Evolutionary conservation across 2,329 filamentous ascomycete genomes (phyloP), one percentile per base, ranked within the genome.

Genomic region (Phaeosphaeriaceae sp.): DNA sequence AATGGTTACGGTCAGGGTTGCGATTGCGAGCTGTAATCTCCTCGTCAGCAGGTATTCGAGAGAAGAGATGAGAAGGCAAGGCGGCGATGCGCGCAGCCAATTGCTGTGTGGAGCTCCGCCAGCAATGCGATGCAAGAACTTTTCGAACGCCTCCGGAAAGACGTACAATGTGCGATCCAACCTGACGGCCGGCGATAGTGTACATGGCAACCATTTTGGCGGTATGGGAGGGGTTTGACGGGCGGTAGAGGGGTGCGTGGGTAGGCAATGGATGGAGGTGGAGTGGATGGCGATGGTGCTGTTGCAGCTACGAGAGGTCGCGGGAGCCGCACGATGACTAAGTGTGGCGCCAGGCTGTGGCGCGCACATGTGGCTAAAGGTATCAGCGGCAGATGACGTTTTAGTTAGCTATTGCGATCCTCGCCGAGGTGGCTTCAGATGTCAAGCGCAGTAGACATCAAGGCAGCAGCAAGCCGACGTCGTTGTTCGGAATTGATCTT

Each of bases 11-110:
- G 67, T 67, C 58, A 78, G 76, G 56, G 84, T 84, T 59, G 81
- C 83, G 73, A 89, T 88, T 61, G 87, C 80, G 72, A 89, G 86
- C 87, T 89, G 52, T 25, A 24, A 55, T 24, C 21, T 7, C 40
- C 45, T 7, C 24, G 25, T 48, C n/a, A n/a, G n/a, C n/a, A n/a
- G n/a, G n/a, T n/a, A n/a, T n/a, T n/a, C n/a, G n/a, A n/a, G n/a
- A n/a, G n/a, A n/a, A n/a, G n/a, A n/a, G n/a, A n/a, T n/a, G n/a
- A n/a, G n/a, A n/a, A n/a, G n/a, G n/a, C n/a, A n/a, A n/a, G n/a
- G n/a, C n/a, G n/a, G n/a, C n/a, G n/a, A n/a, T n/a, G n/a, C n/a
- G n/a, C n/a, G n/a, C n/a, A n/a, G n/a, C n/a, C n/a, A n/a, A n/a
- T n/a, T n/a, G n/a, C n/a, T n/a, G n/a, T n/a, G n/a, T n/a, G 33